Conservation (phyloP, 257 asterid genomes). For the Solanum chiquidenum region DNA sequence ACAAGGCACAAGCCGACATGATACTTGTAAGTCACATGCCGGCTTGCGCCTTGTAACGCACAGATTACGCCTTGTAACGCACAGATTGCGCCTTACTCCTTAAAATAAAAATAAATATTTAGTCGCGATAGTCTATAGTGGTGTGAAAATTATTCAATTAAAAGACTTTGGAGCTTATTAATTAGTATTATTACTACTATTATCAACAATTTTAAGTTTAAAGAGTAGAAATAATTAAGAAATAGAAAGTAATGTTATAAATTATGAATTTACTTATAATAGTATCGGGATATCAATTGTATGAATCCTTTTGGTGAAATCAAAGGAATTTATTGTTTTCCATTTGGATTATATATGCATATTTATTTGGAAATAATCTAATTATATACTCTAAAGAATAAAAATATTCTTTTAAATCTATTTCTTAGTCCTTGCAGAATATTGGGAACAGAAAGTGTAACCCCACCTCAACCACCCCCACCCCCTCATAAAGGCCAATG, state of each 20-base stretch:
- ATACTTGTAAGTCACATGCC: too few relatives aligned
- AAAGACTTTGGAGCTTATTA: background rate
- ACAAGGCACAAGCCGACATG: too few relatives aligned
- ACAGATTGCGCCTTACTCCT: too few relatives aligned
- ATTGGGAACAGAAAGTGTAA: background rate
- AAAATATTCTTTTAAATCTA: background rate
- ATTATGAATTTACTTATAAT: background rate
- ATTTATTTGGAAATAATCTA: background rate
- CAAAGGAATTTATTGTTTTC: background rate
- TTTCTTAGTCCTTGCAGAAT: background rate
- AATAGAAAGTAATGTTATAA: background rate
- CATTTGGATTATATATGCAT: background rate
- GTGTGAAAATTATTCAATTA: too few relatives aligned
- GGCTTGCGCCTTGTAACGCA: too few relatives aligned
- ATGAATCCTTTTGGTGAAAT: background rate
- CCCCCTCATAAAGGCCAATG: background rate
- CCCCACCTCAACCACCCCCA: background rate
- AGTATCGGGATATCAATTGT: background rate
- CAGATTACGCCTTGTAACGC: too few relatives aligned
- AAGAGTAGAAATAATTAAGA: background rate
- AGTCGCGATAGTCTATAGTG: too few relatives aligned
- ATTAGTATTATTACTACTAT: too few relatives aligned
- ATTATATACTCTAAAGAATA: background rate
- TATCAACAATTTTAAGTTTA: background rate
- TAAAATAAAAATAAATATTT: too few relatives aligned